Percentiles rank a stretch among this genome's conserved stretches.
Evolutionary conservation across 768 basidiomycete genomes (phyloP).

Genomic region (Rubroboletus pulcherrimus): DNA sequence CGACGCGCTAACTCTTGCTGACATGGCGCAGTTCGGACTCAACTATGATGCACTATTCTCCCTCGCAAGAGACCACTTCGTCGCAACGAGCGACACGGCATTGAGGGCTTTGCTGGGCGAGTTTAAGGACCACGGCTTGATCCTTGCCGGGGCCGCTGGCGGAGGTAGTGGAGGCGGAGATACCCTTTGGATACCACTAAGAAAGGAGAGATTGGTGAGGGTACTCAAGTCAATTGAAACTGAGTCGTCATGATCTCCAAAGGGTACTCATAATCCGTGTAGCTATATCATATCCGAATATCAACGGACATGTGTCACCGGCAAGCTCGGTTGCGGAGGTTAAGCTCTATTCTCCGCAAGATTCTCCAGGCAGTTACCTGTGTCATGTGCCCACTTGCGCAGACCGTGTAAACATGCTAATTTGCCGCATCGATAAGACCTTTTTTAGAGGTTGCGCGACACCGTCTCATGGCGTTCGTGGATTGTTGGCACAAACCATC

Average conservation of each 20-base stretch:
- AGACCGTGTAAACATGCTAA: background rate
- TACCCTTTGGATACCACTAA: conserved; percentile 83
- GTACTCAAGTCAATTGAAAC: conserved; percentile 36
- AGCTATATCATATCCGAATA: background rate
- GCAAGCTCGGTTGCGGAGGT: background rate
- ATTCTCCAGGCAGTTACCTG: background rate
- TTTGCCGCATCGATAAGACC: background rate
- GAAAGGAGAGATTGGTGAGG: conserved; percentile 64
- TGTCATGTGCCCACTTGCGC: background rate
- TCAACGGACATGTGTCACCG: background rate
- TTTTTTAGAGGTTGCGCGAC: background rate
- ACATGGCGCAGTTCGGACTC: conserved; percentile 49
- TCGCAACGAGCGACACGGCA: conserved; percentile 85
- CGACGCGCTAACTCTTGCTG: conserved; percentile 8
- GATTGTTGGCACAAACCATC: background rate
- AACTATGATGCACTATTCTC: conserved; percentile 68
- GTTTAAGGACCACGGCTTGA: conserved; percentile 86
- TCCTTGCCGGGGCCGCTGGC: conserved; percentile 47
- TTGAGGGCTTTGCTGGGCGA: conserved; percentile 80
- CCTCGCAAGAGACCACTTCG: conserved; percentile 74
- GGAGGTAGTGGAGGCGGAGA: conserved; percentile 46
- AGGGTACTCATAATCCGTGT: background rate
- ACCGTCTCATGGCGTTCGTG: background rate
- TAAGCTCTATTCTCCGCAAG: background rate
- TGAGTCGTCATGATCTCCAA: conserved; percentile 14